Base-by-base conservation (phyloP, 306 rosid species). In the Trifolium dubium region DNA sequence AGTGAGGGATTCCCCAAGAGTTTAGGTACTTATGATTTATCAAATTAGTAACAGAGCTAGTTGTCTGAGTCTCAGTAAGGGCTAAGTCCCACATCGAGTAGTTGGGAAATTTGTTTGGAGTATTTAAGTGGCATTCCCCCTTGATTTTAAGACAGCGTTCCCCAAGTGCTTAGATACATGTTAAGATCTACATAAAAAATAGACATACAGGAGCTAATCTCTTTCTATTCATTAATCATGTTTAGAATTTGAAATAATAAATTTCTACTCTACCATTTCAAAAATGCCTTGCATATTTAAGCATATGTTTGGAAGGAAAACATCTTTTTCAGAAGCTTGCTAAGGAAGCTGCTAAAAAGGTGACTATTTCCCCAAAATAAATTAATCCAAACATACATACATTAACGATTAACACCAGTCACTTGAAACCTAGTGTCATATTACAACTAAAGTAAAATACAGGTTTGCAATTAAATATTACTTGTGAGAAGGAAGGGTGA, bases 401-500 rank as follows among this genome's bases (percentile, higher is more conserved):
- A 47, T 67, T 31, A 73, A 9, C 32, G 71, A 67, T 64, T 76
- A 31, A 75, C 65, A 55, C 18, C 64, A 79, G 59, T 72, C 64
- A 67, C 71, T 55, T 67, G 39, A 65, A 35, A 68, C 67, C 32
- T 29, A 71, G 64, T 31, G 49, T 41, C 46, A 39, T 46, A 61
- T 32, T 65, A 74, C 74, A 67, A 46, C 15, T 23, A 62, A 31
- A 39, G 76, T 3, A 47, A 71, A 23, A 67, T 60, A 41, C 53
- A 14, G 64, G 63, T 23, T 49, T 58, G 74, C 66, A 79, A 31
- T 85, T 79, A 90, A 85, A 73, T 74, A 63, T 86, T 92, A 95
- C 99, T 95, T 95, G 85, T 95, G 99, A 15, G 99, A 92, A 77
- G 99, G 99, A 83, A 95, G 97, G 8, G 98, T 92, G 82, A 95